phyloP scores from a whole-genome alignment of 202 grass and related monocot genomes.

The Alloteropsis angusta region DNA sequence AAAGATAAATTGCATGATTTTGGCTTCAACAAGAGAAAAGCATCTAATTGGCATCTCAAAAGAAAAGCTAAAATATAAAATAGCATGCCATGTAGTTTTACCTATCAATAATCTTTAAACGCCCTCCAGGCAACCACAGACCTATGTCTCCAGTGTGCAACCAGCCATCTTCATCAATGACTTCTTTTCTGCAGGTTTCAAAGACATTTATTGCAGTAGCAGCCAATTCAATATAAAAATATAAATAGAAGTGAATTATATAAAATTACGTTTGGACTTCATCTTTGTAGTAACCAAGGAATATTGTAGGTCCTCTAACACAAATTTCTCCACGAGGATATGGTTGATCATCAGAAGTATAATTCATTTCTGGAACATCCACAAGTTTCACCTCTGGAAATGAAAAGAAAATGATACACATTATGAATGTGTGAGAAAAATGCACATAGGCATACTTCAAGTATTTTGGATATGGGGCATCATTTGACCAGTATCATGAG shows the following conservation, averaged over 20 bases:
- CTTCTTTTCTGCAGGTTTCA: slow-evolving; percentile 54
- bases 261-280: slow-evolving; percentile 72
- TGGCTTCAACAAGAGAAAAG: neutral
- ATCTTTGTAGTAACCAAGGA: slow-evolving; percentile 81
- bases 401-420: neutral
- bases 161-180: slow-evolving; percentile 85
- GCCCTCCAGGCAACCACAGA: slow-evolving; percentile 80
- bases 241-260: neutral
- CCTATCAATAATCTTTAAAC: slow-evolving; percentile 95
- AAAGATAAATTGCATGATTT: neutral
- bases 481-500: neutral
- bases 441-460: neutral
- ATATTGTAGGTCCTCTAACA: slow-evolving; percentile 65
- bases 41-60: neutral
- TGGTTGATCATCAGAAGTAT: slow-evolving; percentile 82
- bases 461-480: neutral
- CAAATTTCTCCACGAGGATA: slow-evolving; percentile 98
- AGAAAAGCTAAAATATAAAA: slow-evolving; percentile 2
- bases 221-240: neutral
- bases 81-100: slow-evolving; percentile 17
- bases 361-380: slow-evolving; percentile 98
- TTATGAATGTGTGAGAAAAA: neutral
- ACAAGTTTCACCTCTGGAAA: slow-evolving; percentile 87
- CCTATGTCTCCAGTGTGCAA: slow-evolving; percentile 98
- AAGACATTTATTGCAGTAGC: slow-evolving; percentile 4